Base-by-base conservation (phyloP, 495 filamentous ascomycete genomes). In the Penicillium cinerascens region DNA sequence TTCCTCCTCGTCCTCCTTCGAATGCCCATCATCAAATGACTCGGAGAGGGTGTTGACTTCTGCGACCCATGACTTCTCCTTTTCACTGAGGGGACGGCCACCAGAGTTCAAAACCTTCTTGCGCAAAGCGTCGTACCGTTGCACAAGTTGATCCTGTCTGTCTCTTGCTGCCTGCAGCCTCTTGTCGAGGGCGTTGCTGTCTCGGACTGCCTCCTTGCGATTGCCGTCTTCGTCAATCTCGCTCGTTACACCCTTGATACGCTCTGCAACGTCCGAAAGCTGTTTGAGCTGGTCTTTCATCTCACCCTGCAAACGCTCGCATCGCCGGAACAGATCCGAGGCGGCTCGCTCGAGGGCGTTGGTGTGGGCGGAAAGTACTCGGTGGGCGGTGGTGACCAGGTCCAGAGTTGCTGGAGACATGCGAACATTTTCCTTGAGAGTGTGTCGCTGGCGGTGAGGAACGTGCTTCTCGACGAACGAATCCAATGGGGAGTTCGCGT, bases 241-340 rank as follows among this genome's bases (percentile, higher is more conserved):
- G 23, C 85, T 85, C 1, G 80, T 83, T 23, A 90, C 74, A 7
- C 69, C 71, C 51, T 91, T 85, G 44, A 92, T 80, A 35, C 81
- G 78, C 37, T 77, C 70, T 29, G 82, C 84, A 4, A 87, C 78
- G 65, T 88, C 81, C n/a, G 81, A 79, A 4, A 83, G 78, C 55
- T 84, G 82, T 52, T 65, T 74, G 40, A 95, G 76, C 64, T 95
- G 91, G 29, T 85, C 82, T 23, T 72, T 69, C 45, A 95, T 76
- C 66, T 95, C 89, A 2, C 75, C 72, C 59, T 82, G 84, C 37
- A 96, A 69, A 13, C 85, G 74, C 59, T 90, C 82, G 58, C 87
- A 92, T 20, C 87, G 80, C 15, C 84, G 78, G 73, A 95, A 95
- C 8, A 96, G 74, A 59, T 95, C 89, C 1, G 91, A 82, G 2